Evolutionary conservation across 768 basidiomycete genomes (phyloP), one percentile per base, ranked within the genome.

Genomic region (Mrakia blollopis): DNA sequence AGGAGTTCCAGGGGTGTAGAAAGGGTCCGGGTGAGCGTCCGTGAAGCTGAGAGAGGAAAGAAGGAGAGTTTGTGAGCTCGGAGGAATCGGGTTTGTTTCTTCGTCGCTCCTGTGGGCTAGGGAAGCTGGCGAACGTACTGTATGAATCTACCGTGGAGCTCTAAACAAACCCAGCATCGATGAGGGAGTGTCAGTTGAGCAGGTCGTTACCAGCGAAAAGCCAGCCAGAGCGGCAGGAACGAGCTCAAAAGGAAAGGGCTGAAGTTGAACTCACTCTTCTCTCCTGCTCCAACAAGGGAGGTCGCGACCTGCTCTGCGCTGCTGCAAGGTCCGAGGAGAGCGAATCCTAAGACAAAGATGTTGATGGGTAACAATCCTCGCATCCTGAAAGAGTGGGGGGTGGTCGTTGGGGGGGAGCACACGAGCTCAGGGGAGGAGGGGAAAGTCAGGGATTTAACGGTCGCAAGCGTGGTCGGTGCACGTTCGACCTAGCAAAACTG

Each of bases 1-100:
- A 11, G 88, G 86, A n/a, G 88, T 83, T 60, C 86, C 86, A 30
- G 81, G 80, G 11, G 80, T 79, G 82, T 92, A 93, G 83, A 87
- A 84, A 30, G 88, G 88, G 83, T 93, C 92, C 47, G 92, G 92
- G 81, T 94, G 92, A 76, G 93, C 88, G 83, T 94, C 92, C 30
- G 91, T 92, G 79, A 93, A 89, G 80, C 77, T 78, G 67, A 44
- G 14, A 9, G 44, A 44, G 39, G 10, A 9, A 14, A 13, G 41
- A 32, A 16, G 16, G 41, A 28, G 50, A 41, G 25, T 23, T 16
- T 23, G 16, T 57, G 60, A 65, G 18, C 37, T 9, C n/a, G n/a
- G n/a, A n/a, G n/a, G n/a, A n/a, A n/a, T 25, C 37, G 30, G n/a
- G n/a, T n/a, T n/a, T n/a, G n/a, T n/a, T 57, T 37, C 41, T 9